phyloP scores from a whole-genome alignment of 306 rosid genomes.

The Sindora glabra region DNA sequence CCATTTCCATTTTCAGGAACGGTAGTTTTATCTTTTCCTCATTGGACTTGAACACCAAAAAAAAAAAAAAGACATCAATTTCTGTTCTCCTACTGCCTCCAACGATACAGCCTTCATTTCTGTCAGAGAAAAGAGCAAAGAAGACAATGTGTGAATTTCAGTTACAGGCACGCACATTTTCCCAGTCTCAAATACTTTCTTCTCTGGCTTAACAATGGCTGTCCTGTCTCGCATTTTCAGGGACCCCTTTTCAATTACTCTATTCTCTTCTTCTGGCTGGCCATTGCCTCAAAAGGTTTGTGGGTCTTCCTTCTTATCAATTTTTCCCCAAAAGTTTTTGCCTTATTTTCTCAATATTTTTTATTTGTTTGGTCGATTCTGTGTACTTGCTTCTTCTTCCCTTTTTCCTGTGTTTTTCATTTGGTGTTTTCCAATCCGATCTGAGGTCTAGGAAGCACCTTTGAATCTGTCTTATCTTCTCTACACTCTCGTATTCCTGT shows the following conservation, averaged over 20 bases:
- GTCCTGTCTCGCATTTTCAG: not conserved
- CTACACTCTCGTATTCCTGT: not conserved
- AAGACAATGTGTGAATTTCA: slow-evolving; percentile 47
- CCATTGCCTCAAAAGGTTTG: slow-evolving; percentile 31
- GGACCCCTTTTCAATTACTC: slow-evolving; percentile 18
- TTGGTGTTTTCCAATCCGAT: slow-evolving; percentile 20
- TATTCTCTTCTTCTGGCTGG: slow-evolving; percentile 1
- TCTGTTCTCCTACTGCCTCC: slow-evolving; percentile 36
- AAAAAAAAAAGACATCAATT: slow-evolving; percentile 18
- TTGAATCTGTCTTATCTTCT: not conserved
- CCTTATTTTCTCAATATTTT: not conserved
- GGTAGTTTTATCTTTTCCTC: slow-evolving; percentile 14
- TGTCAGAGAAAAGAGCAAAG: slow-evolving; percentile 27
- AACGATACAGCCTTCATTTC: slow-evolving; percentile 37
- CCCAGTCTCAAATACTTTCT: slow-evolving; percentile 21
- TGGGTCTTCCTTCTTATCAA: slow-evolving; percentile 15
- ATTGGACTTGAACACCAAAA: slow-evolving; percentile 22
- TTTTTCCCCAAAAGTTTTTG: not conserved
- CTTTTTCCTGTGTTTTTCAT: not conserved
- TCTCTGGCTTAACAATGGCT: slow-evolving; percentile 27
- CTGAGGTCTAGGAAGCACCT: not conserved
- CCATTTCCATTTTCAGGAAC: not conserved
- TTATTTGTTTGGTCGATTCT: not conserved
- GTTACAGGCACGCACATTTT: slow-evolving; percentile 30
- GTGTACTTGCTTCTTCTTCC: not conserved